These are phyloP conservation scores for Heritiera littoralis DNA, from an alignment of 345 rosid genomes.

Conservation along the genomic window DNA sequence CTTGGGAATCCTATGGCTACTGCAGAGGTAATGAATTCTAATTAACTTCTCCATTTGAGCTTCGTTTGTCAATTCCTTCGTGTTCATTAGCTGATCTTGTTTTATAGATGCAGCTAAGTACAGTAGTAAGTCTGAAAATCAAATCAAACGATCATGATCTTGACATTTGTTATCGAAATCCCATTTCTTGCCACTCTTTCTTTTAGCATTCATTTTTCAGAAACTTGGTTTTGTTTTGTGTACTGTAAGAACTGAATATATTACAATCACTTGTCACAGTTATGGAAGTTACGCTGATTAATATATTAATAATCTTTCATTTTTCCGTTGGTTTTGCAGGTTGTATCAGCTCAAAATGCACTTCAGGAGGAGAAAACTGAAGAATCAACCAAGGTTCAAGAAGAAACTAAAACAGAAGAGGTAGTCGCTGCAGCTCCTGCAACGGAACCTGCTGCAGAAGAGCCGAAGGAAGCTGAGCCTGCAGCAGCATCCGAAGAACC, in stretches of 20 bases:
- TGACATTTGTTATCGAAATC: neutral
- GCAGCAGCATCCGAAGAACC: constrained; percentile 7
- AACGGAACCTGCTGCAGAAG: constrained; percentile 24
- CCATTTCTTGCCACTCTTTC: neutral
- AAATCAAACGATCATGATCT: constrained; percentile 3
- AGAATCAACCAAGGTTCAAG: constrained; percentile 29
- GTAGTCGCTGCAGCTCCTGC: constrained; percentile 14
- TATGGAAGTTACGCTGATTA: neutral
- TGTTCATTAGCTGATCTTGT: neutral
- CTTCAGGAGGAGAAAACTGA: constrained; percentile 43
- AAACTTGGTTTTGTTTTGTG: neutral
- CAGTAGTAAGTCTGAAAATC: neutral
- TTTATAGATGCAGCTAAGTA: neutral
- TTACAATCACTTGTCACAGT: neutral
- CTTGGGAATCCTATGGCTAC: constrained; percentile 50
- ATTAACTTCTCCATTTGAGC: neutral
- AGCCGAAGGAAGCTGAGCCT: constrained; percentile 25
- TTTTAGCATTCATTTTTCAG: neutral
- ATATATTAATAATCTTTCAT: neutral
- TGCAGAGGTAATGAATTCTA: constrained; percentile 44
- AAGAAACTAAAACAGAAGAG: constrained; percentile 28
- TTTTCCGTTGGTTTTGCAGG: constrained; percentile 34
- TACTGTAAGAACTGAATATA: neutral
- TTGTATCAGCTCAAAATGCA: constrained; percentile 48
- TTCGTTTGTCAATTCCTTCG: neutral